Evolutionary conservation across 257 asterid species (phyloP), one percentile per base, ranked within the genome.

Genomic region (Fraxinus excelsior): DNA sequence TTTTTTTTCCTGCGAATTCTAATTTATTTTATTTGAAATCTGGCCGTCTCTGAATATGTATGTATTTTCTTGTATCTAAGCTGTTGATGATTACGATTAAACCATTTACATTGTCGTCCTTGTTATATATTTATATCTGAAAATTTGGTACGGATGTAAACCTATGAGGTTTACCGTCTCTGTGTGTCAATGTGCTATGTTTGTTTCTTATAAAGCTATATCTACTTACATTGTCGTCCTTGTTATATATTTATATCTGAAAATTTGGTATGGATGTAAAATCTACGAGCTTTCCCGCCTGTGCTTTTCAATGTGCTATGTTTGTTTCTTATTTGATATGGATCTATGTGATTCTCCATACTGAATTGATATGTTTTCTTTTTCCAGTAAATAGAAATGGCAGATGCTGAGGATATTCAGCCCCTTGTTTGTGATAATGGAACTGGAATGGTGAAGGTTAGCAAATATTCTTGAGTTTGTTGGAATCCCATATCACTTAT

Each of bases 361-460:
- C 23, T 40, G 60, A 19, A 7, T 29, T 58, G 3, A 49, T 23
- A 40, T 18, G 18, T 26, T 71, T 5, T 49, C 42, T 40, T 46
- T 31, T 49, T 66, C 26, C 82, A 79, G 75, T 53, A 35, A 2
- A 72, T 69, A 58, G 16, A 74, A 69, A 80, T 80, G 83, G 79
- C 83, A 11, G 83, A 80, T 8, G 76, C 21, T 68, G 83, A 80
- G 49, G 83, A 80, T 74, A 74, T 80, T 25, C 83, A 80, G 72
- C 83, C 83, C 58, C 83, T 80, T n/a, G 83, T 80, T 32, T 74
- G 78, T 31, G 82, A 79, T 40, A 79, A 79, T 79, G 82, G 82
- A 49, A 79, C 82, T 51, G 83, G 83, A 69, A 80, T 80, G 83
- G 83, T 80, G 72, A 80, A 80, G 83, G 83, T 80, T 40, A 25